phyloP scores from a whole-genome alignment of 345 rosid species.

The Gossypium arboreum region DNA sequence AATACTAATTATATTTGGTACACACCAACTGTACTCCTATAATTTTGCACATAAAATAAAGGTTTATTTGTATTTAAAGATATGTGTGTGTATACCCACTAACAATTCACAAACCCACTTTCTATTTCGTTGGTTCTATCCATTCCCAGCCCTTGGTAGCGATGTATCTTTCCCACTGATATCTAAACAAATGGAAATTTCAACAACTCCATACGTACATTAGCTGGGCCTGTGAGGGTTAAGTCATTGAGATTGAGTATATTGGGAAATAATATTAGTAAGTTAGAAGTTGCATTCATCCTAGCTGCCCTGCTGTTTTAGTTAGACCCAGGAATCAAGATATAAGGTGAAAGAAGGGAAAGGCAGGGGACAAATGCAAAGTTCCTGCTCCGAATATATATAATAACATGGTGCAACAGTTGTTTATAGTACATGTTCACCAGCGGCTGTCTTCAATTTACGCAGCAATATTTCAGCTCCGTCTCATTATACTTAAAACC shows the following conservation, averaged over 20 bases:
- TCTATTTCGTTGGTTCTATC: neutral
- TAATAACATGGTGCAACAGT: neutral
- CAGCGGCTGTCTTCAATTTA: constrained; percentile 13
- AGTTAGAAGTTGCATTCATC: neutral
- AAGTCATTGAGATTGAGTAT: neutral
- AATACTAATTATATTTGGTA: neutral
- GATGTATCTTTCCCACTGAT: neutral
- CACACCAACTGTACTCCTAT: neutral
- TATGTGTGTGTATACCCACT: neutral
- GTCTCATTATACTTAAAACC: neutral
- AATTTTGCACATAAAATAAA: neutral
- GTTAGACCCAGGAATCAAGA: neutral
- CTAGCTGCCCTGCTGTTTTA: neutral
- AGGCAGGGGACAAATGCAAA: neutral
- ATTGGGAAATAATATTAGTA: neutral
- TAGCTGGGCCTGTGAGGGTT: neutral
- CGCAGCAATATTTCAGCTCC: constrained; percentile 3
- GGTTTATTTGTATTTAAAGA: neutral
- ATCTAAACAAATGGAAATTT: neutral
- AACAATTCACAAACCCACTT: neutral
- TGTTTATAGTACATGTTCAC: constrained; percentile 4
- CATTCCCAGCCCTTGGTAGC: neutral
- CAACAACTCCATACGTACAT: neutral
- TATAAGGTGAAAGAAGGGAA: neutral
- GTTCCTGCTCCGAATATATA: neutral